Percentiles rank a stretch among this genome's conserved stretches.
These are phyloP conservation scores for Hypoxylon lenormandii DNA, from an alignment of 495 filamentous ascomycete genomes.

Conservation along the genomic window DNA sequence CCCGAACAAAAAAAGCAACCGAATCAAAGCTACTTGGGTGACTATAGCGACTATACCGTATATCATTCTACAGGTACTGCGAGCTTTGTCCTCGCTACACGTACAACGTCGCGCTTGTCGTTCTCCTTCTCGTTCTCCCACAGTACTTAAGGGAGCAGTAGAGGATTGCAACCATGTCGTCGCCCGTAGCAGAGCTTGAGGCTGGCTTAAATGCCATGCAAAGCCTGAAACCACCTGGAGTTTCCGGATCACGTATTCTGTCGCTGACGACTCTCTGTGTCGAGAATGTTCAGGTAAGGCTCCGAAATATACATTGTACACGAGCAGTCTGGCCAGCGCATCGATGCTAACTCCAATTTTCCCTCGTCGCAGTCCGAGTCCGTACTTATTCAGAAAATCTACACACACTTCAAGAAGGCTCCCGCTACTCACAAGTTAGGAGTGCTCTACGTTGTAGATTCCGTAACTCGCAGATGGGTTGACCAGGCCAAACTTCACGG, in stretches of 20 bases:
- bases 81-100: constrained; percentile 41
- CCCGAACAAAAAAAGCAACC: constrained; percentile 25
- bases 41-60: constrained; percentile 44
- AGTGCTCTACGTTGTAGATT: constrained; percentile 99
- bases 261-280: constrained; percentile 86
- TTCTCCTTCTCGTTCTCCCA: constrained; percentile 8
- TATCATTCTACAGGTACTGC: constrained; percentile 40
- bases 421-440: constrained; percentile 96
- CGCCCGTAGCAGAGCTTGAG: constrained; percentile 90
- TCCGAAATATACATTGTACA: constrained; percentile 21
- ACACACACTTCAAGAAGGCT: constrained; percentile 95
- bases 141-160: constrained; percentile 42
- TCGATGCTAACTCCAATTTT: constrained; percentile 51
- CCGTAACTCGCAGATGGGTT: constrained; percentile 98
- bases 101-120: constrained; percentile 31
- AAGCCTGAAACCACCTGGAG: constrained; percentile 88
- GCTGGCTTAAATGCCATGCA: constrained; percentile 90
- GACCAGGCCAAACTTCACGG: constrained; percentile 89
- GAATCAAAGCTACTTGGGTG: constrained; percentile 35
- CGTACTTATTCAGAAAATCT: constrained; percentile 93
- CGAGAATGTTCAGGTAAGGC: constrained; percentile 90
- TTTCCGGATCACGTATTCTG: constrained; percentile 88
- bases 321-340: constrained; percentile 13
- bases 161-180: constrained; percentile 69
- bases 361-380: constrained; percentile 82